Base-by-base conservation (phyloP, 192 early-diverging fungal genomes). In the Umbelopsis vinacea region DNA sequence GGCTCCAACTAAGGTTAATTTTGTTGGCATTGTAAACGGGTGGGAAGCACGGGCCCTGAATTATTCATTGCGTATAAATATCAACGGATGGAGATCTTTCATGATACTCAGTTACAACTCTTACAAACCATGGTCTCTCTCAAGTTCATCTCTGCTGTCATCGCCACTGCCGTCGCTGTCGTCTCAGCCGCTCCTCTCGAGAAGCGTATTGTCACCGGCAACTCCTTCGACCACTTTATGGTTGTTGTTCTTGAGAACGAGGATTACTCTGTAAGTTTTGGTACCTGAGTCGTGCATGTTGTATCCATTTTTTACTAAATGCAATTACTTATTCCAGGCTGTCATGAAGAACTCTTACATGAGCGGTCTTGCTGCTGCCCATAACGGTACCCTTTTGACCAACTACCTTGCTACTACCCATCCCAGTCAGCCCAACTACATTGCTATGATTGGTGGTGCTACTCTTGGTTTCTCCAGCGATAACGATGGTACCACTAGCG, bases 341-440 rank as follows among this genome's bases (percentile, higher is more conserved):
- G 71, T 60, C 11, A 66, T 66, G 43, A 66, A 66, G 8, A 60
- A 72, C 48, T 12, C 55, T 24, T 72, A 72, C 23, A 29, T 66
- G 14, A 47, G 55, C 11, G 26, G 22, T 17, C 33, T 72, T 7
- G 71, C 71, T 24, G 29, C 22, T 6, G 15, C 8, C 8, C 71
- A 72, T 21, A 54, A 88, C 54, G 89, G 88, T 6, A 71, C 79
- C 38, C 66, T 84, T 14, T 66, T 89, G n/a, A 83, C 85, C 74
- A 86, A 91, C 82, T 89, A 84, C 81, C 47, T 82, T 26, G 89
- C 73, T 43, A 37, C 66, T 15, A 47, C 77, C 29, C 72, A 66
- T 55, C 72, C 73, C 6, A 71, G 53, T 47, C 80, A 81, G 72
- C 82, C 84, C 48, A 90, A 90, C 85, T 90, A 90, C 80, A 76